Evolutionary conservation across 768 basidiomycete genomes (phyloP).

Genomic region (Filobasidium wieringae): DNA sequence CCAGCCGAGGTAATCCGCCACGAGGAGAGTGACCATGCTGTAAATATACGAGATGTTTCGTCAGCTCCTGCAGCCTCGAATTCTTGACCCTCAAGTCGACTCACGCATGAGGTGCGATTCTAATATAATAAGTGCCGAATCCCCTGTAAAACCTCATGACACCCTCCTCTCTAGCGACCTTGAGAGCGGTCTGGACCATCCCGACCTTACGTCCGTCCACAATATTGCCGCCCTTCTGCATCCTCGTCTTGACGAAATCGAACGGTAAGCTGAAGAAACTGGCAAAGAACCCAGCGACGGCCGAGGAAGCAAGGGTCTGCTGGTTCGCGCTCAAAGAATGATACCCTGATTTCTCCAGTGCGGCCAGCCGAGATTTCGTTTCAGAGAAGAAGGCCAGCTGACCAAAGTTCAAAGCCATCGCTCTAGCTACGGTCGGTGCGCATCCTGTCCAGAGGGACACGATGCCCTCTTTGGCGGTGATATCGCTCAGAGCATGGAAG

Average conservation of each 20-base stretch:
- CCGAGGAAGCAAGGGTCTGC: constrained; percentile 11
- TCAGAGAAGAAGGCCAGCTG: constrained; percentile 19
- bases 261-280: constrained; percentile 18
- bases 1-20: constrained; percentile 15
- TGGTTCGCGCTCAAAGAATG: neutral
- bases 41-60: neutral
- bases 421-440: constrained; percentile 11
- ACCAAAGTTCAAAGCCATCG: constrained; percentile 19
- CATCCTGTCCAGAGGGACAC: constrained; percentile 13
- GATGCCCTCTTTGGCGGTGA: constrained; percentile 13
- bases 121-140: constrained; percentile 12
- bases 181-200: constrained; percentile 11
- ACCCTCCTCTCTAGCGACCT: constrained; percentile 14
- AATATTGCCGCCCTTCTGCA: constrained; percentile 12
- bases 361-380: constrained; percentile 13
- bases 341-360: constrained; percentile 2
- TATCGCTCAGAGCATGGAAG: constrained; percentile 13
- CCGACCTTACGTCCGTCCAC: constrained; percentile 6
- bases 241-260: constrained; percentile 16
- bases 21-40: constrained; percentile 19
- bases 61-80: neutral
- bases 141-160: constrained; percentile 14
- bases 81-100: neutral
- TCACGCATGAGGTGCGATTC: constrained; percentile 16
- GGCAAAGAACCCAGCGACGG: constrained; percentile 16